These are phyloP conservation scores for Coemansia interrupta DNA, from an alignment of 192 early-diverging fungal genomes.

Conservation along the genomic window DNA sequence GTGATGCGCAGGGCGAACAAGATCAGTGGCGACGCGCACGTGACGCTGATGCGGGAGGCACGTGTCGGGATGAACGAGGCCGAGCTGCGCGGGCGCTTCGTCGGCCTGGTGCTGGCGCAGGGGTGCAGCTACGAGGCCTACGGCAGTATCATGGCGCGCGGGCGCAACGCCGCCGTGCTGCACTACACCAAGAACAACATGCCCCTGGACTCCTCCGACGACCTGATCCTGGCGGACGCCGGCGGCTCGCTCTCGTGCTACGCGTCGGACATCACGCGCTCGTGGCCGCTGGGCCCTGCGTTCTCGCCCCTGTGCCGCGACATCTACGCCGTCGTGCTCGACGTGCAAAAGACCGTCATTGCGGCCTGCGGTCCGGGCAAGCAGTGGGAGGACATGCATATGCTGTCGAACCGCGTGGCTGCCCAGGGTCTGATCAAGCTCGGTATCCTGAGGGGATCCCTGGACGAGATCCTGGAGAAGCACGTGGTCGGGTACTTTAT, in stretches of 20 bases:
- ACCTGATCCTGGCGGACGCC: conserved; percentile 82
- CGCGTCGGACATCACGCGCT: conserved; percentile 86
- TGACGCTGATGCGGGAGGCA: conserved; percentile 67
- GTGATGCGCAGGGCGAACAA: conserved; percentile 74
- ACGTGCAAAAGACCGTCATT: conserved; percentile 76
- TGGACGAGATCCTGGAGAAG: conserved; percentile 59
- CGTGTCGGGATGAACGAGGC: conserved; percentile 65
- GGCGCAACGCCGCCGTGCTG: conserved; percentile 70
- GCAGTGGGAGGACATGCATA: conserved; percentile 84
- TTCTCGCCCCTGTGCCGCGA: conserved; percentile 67
- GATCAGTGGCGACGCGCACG: conserved; percentile 76
- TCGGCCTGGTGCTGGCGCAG: conserved; percentile 63
- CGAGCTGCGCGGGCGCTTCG: conserved; percentile 75
- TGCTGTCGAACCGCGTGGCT: conserved; percentile 67
- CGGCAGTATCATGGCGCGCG: conserved; percentile 77
- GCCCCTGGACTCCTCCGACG: conserved; percentile 40
- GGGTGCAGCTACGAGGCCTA: conserved; percentile 78
- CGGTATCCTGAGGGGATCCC: conserved; percentile 69
- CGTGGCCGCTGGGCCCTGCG: conserved; percentile 74
- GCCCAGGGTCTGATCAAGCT: conserved; percentile 53
- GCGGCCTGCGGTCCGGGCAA: conserved; percentile 63
- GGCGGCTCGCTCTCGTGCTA: conserved; percentile 77
- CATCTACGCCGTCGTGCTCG: conserved; percentile 79
- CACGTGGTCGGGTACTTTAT: conserved; percentile 77
- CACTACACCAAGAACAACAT: conserved; percentile 81